Base-by-base conservation (phyloP, 2,329 filamentous ascomycete species). In the Alternaria burnsii region DNA sequence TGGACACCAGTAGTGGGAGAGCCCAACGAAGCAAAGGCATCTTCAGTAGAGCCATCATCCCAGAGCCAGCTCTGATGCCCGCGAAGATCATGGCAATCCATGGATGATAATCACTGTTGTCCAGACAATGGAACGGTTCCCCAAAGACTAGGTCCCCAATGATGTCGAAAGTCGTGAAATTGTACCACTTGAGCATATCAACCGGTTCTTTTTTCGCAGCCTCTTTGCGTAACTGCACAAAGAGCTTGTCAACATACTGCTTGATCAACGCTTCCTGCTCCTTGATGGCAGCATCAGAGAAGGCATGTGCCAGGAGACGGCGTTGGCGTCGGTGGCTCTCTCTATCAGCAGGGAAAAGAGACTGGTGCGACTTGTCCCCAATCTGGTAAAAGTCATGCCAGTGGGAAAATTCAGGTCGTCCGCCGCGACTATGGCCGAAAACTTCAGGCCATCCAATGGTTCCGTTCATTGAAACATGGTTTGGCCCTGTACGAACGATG, bases 101-200 rank as follows among this genome's bases (percentile, higher is more conserved):
- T 2, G 71, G 71, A 55, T 78, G 71, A 52, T 77, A 76, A 6
- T 68, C 56, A 2, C 62, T 65, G 5, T 71, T 59, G 16, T 69
- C 63, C 4, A 82, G 61, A 43, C 76, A 78, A 10, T 71, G 63
- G 54, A 81, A 81, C 0, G 73, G 58, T 34, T 81, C 76, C 1
- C 80, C 79, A 48, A 82, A 82, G 0, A 75, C 69, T 1, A 82
- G 55, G 32, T 82, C 78, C 0, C 79, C 79, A 41, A 82, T 76
- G 18, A 82, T 72, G 54, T 82, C 79, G 52, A 81, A 82, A 2
- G 76, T 76, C 1, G 73, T 72, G 43, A 67, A 79, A 26, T 78
- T 78, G 44, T 71, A 73, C 74, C 76, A 82, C 7, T 52, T 38
- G 28, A 38, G 34, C 24, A 61, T 51, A 24, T 64, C 52, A 9